Evolutionary conservation across 192 early-diverging fungal species (phyloP).

Genomic region (Backusella morwellensis): DNA sequence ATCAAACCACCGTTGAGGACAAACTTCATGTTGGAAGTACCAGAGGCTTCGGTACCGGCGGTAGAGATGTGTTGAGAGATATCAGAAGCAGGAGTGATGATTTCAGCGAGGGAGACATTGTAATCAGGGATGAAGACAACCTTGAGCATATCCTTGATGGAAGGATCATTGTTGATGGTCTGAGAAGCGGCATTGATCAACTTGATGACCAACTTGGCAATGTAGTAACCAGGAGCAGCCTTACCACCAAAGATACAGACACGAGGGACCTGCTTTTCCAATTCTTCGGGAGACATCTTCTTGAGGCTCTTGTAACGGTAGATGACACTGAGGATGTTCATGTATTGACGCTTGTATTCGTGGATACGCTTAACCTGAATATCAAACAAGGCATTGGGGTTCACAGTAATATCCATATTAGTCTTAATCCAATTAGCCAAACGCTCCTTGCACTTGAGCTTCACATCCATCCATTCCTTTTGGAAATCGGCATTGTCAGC

Average conservation of each 20-base stretch:
- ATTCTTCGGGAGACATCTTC: constrained; percentile 69
- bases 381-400: constrained; percentile 91
- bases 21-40: constrained; percentile 99
- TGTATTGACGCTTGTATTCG: constrained; percentile 99
- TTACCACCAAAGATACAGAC: constrained; percentile 97
- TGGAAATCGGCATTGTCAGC: constrained; percentile 73
- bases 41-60: constrained; percentile 97
- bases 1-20: constrained; percentile 98
- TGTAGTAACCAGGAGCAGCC: constrained; percentile 96
- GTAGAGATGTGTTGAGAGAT: constrained; percentile 99
- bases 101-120: constrained; percentile 95
- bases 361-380: constrained; percentile 98
- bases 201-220: constrained; percentile 99
- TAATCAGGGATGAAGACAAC: constrained; percentile 99
- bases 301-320: constrained; percentile 89
- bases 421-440: constrained; percentile 81
- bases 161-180: constrained; percentile 83
- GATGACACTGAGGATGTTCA: constrained; percentile 97
- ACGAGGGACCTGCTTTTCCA: constrained; percentile 69
- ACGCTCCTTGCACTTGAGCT: constrained; percentile 88
- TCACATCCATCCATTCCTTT: constrained; percentile 86
- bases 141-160: constrained; percentile 83
- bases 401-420: constrained; percentile 70
- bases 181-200: constrained; percentile 93
- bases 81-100: constrained; percentile 96